Base-by-base conservation (phyloP, 2,329 filamentous ascomycete genomes). In the Acrocalymma vagum region DNA sequence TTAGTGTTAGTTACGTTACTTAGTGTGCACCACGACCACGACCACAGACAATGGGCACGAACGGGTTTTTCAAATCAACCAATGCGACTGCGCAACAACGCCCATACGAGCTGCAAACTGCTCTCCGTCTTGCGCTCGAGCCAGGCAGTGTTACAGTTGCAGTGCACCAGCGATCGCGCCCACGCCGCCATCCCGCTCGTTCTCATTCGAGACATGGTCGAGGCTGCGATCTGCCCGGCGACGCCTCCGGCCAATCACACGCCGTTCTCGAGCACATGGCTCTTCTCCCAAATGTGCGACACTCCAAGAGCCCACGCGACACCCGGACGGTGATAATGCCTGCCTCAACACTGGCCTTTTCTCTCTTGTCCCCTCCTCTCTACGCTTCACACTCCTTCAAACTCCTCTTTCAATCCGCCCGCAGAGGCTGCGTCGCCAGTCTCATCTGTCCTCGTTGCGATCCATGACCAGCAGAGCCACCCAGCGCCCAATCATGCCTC, bases 401-500 rank as follows among this genome's bases (percentile, higher is more conserved):
- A n/a, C 14, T 43, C 25, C 33, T 21, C 24, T 27, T 16, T 38
- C 16, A 29, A 36, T 21, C 23, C 29, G 43, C 33, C 27, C 17
- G 9, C 38, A 42, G 28, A 26, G 33, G 32, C 41, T 45, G 26
- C 45, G 52, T n/a, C n/a, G n/a, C n/a, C n/a, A n/a, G n/a, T n/a
- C n/a, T n/a, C 30, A 40, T 11, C 10, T 35, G 40, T 24, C 53
- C 34, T 41, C 27, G 30, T 27, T 16, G 9, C 39, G 7, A 31
- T 40, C 23, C 31, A 58, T 60, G 55, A 60, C 43, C 40, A 29
- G 10, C 10, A 44, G 21, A 27, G 22, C 42, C 35, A 33, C 36
- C 39, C 35, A 46, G 42, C 45, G 51, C 29, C 31, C 51, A 42
- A 65, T 54, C 50, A 91, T 91, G 87, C 82, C 86, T 66, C 83